Conservation (phyloP, 2,329 filamentous ascomycete species). For the Talaromyces rugulosus region DNA sequence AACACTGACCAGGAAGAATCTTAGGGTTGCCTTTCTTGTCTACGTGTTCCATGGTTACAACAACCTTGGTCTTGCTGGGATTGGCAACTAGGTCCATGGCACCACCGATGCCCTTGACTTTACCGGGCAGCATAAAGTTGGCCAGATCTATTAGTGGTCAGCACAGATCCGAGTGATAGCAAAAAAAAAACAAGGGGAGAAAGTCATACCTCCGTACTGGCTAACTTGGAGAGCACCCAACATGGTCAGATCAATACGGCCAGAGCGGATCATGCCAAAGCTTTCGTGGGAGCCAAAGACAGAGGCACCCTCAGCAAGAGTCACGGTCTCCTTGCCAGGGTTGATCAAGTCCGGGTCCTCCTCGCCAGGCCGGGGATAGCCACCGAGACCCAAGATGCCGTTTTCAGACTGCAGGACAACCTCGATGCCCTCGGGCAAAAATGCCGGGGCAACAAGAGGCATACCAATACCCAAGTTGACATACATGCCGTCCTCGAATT, state of each 20-base stretch:
- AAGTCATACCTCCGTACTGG: conserved; percentile 53
- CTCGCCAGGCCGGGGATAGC: conserved; percentile 66
- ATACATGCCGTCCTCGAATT: conserved; percentile 54
- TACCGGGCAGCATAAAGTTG: conserved; percentile 88
- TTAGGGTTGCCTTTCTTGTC: conserved; percentile 67
- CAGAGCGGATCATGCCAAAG: conserved; percentile 83
- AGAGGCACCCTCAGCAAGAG: conserved; percentile 68
- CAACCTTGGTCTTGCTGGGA: conserved; percentile 64
- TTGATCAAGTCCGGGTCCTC: conserved; percentile 78
- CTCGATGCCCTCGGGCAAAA: conserved; percentile 62
- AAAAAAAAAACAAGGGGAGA: no score
- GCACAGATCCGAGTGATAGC: conserved; percentile 4
- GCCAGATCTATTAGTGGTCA: conserved; percentile 60
- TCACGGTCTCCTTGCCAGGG: conserved; percentile 84
- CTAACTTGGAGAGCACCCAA: conserved; percentile 78
- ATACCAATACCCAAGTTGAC: conserved; percentile 76
- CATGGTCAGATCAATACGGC: conserved; percentile 79
- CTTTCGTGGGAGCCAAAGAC: conserved; percentile 78
- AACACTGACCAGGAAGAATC: conserved; percentile 45
- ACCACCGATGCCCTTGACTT: conserved; percentile 75
- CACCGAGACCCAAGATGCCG: conserved; percentile 76
- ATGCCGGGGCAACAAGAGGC: conserved; percentile 75
- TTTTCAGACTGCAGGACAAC: conserved; percentile 87
- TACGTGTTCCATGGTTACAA: conserved; percentile 67
- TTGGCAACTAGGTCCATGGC: conserved; percentile 67